These are phyloP conservation scores for Leptographium radiaticola DNA, from an alignment of 2,329 filamentous ascomycete genomes.

Conservation along the genomic window DNA sequence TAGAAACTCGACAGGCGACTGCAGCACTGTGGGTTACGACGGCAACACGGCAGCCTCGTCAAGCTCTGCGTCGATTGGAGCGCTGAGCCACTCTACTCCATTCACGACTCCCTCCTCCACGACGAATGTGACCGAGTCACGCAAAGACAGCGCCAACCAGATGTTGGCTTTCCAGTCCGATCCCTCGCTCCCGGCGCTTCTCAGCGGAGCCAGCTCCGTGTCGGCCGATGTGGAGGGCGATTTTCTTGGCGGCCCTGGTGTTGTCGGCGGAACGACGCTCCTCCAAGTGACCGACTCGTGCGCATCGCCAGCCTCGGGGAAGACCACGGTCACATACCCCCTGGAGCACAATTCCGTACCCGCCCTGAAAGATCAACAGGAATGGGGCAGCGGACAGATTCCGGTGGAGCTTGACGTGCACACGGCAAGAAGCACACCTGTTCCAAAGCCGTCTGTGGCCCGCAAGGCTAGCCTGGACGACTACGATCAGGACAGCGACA, in stretches of 20 bases:
- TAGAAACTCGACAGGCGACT: conserved; percentile 1
- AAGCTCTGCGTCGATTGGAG: conserved; percentile 36
- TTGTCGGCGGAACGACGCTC: conserved; percentile 29
- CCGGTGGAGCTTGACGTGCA: conserved; percentile 13
- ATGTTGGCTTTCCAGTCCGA: conserved; percentile 47
- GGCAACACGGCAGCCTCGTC: conserved; percentile 34
- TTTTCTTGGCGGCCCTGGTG: conserved; percentile 37
- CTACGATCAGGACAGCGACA: conserved; percentile 38
- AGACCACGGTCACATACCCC: conserved; percentile 34
- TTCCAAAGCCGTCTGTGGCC: conserved; percentile 9
- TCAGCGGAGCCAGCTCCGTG: conserved; percentile 51
- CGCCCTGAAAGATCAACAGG: conserved; percentile 16
- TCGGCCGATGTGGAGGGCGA: conserved; percentile 51
- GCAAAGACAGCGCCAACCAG: conserved; percentile 29
- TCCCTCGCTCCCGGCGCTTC: conserved; percentile 47
- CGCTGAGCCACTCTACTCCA: conserved; percentile 29
- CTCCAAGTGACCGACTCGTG: conserved; percentile 41
- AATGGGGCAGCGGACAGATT: conserved; percentile 12
- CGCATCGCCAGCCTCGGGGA: conserved; percentile 37
- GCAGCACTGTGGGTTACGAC: conserved; percentile 12
- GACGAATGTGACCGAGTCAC: not conserved
- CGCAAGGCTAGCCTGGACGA: conserved; percentile 14
- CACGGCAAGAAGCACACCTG: conserved; percentile 8
- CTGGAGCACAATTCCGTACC: conserved; percentile 25
- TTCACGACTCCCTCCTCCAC: conserved; percentile 27